phyloP scores from a whole-genome alignment of 2,329 filamentous ascomycete species.

The Diplodia scrobiculata region DNA sequence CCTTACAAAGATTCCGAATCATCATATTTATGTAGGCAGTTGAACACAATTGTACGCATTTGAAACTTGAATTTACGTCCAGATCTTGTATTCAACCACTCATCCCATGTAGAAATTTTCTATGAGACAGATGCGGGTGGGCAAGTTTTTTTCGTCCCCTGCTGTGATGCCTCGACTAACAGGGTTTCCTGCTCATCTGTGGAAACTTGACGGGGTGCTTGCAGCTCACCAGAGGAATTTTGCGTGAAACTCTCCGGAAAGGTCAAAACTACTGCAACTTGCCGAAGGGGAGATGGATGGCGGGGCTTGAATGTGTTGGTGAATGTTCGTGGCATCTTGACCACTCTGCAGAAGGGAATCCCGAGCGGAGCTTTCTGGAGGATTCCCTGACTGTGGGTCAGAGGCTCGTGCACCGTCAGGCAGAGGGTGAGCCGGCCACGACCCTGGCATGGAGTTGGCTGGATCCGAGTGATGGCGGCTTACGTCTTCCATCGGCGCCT shows the following conservation, averaged over 20 bases:
- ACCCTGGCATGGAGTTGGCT: not conserved
- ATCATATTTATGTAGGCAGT: too few relatives aligned
- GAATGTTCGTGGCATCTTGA: not conserved
- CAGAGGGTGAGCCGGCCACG: slow-evolving; percentile 7
- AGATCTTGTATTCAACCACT: too few relatives aligned
- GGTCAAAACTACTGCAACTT: slow-evolving; percentile 12
- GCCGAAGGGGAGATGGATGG: not conserved
- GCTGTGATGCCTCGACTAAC: too few relatives aligned
- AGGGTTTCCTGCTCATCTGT: not conserved
- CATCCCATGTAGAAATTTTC: too few relatives aligned
- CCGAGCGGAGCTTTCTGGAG: not conserved
- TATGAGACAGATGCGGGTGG: too few relatives aligned
- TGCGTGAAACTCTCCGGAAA: slow-evolving; percentile 24
- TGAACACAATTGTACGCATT: too few relatives aligned
- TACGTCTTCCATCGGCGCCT: slow-evolving; percentile 5
- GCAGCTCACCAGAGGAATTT: slow-evolving; percentile 26
- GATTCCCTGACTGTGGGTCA: slow-evolving; percentile 6
- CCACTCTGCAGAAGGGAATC: not conserved
- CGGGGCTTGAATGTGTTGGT: not conserved
- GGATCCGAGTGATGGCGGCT: slow-evolving; percentile 5
- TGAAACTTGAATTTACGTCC: too few relatives aligned
- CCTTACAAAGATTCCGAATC: too few relatives aligned
- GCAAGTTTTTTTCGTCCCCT: too few relatives aligned
- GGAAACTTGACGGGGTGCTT: not conserved
- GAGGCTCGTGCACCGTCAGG: not conserved